Conservation (phyloP, 192 early-diverging fungal genomes). For the Diversispora eburnea region DNA sequence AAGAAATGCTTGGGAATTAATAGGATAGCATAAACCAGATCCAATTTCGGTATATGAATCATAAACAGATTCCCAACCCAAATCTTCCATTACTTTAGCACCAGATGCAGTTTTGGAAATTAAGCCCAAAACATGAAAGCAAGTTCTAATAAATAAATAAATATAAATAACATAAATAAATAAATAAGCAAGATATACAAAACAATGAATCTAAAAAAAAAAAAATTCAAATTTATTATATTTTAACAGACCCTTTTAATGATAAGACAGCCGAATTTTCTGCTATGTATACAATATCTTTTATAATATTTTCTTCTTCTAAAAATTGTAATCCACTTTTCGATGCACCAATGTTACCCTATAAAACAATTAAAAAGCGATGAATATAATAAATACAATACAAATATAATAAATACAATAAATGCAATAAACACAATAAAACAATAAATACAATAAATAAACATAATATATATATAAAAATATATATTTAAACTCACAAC, state of each 20-base stretch:
- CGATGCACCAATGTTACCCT: slow-evolving; percentile 76
- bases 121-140: slow-evolving; percentile 69
- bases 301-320: slow-evolving; percentile 66
- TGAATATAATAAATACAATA: not conserved
- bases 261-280: slow-evolving; percentile 64
- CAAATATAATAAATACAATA: not conserved
- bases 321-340: slow-evolving; percentile 65
- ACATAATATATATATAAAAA: not conserved
- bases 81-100: slow-evolving; percentile 62
- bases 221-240: not conserved
- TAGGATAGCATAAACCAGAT: slow-evolving; percentile 65
- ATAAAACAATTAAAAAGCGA: not conserved
- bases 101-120: slow-evolving; percentile 68
- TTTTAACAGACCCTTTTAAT: slow-evolving; percentile 61
- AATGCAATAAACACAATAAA: not conserved
- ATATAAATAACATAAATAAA: not conserved
- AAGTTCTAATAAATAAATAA: slow-evolving; percentile 52
- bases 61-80: slow-evolving; percentile 72
- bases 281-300: slow-evolving; percentile 68
- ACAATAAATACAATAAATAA: not conserved
- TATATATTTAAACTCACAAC: slow-evolving; percentile 49
- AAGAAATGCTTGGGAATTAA: slow-evolving; percentile 56
- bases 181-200: not conserved
- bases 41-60: slow-evolving; percentile 43
- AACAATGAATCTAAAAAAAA: not conserved